Conservation (phyloP, 2,329 filamentous ascomycete species). For the Dendryphion nanum region DNA sequence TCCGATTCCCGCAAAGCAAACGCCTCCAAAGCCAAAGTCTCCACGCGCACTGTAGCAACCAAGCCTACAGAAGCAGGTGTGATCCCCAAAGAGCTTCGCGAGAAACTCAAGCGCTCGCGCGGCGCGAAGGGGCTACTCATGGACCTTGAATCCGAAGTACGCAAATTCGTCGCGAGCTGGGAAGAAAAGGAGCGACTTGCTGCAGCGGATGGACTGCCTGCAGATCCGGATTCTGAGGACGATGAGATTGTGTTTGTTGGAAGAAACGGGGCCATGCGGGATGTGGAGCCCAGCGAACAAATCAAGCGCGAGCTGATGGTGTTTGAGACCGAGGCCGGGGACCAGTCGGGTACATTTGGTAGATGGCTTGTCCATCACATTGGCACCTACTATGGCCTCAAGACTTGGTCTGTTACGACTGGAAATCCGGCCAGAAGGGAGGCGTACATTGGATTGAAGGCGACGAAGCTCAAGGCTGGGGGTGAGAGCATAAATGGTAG, state of each 20-base stretch:
- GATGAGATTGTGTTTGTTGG: constrained; percentile 94
- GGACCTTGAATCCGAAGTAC: constrained; percentile 79
- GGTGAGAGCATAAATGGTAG: constrained; percentile 9
- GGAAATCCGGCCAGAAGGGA: constrained; percentile 70
- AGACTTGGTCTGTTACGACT: constrained; percentile 76
- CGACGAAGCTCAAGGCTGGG: constrained; percentile 26
- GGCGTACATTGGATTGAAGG: constrained; percentile 77
- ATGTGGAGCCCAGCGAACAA: constrained; percentile 54
- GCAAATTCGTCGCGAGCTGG: constrained; percentile 68
- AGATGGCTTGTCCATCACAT: constrained; percentile 94
- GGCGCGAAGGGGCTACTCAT: constrained; percentile 79
- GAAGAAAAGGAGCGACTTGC: constrained; percentile 53
- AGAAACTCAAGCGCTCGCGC: constrained; percentile 75
- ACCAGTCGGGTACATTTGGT: constrained; percentile 76
- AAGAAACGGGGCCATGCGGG: constrained; percentile 61
- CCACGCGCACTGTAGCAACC: constrained; percentile 34
- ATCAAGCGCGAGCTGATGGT: constrained; percentile 67
- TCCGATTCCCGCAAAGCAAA: constrained; percentile 44
- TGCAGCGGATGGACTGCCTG: constrained; percentile 45
- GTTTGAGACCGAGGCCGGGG: constrained; percentile 75
- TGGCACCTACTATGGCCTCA: constrained; percentile 85
- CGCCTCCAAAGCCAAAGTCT: constrained; percentile 30
- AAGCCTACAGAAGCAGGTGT: constrained; percentile 46
- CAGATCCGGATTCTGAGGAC: constrained; percentile 58
- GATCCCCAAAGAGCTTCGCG: constrained; percentile 77